Base-by-base conservation (phyloP, 495 filamentous ascomycete genomes). In the Penicillium lividum region DNA sequence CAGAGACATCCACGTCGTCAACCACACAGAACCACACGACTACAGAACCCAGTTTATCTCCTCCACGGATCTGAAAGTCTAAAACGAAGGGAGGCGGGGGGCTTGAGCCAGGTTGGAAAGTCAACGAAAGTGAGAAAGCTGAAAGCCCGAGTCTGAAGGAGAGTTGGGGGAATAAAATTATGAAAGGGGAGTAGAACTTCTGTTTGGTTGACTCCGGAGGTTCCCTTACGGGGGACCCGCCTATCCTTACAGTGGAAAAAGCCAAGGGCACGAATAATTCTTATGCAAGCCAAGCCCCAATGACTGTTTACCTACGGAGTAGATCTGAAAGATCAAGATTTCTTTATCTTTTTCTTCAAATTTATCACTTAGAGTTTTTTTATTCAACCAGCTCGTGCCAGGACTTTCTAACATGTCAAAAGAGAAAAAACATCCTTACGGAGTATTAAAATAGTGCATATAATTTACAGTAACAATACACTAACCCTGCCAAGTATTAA, bases 101-200 rank as follows among this genome's bases (percentile, higher is more conserved):
- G 54, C 44, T 31, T 36, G 54, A 50, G 29, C 51, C 38, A 31
- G 25, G 7, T 10, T 53, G 48, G 34, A 46, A 38, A 16, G n/a
- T 30, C 10, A 46, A 27, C 47, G 42, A 18, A 16, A 43, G 10
- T 8, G 11, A 49, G 48, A 30, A 28, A 46, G 50, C 52, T 50
- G 45, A 36, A 28, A 43, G 46, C 54, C 51, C 45, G 38, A 42
- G 54, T 66, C 69, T 68, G 34, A 72, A 69, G 34, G 64, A 69
- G 69, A 69, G 70, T 62, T 67, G 66, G 38, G 36, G 25, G 30
- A 40, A 40, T 16, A 16, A 42, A 53, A 53, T 53, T 54, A 55
- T 47, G 44, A 56, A 46, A 50, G 36, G 56, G 50, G 33, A 76
- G 77, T 40, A 11, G n/a, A 40, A 40, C 4, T n/a, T n/a, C 10